These are phyloP conservation scores for Aspergillus diversus DNA, from an alignment of 495 filamentous ascomycete species.

Conservation along the genomic window DNA sequence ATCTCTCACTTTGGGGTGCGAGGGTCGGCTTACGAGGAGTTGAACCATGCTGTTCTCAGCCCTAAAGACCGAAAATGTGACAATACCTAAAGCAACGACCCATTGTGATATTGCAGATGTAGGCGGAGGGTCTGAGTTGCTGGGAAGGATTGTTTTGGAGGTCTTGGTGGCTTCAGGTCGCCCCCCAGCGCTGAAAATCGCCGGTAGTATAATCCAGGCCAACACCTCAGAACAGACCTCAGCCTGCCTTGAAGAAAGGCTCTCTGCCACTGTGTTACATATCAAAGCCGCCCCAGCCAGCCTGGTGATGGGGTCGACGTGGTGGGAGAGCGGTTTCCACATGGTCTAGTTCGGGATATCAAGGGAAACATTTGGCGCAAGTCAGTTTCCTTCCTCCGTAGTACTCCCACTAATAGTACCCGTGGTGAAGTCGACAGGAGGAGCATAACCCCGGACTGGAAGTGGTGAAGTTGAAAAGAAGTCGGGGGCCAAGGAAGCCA, in stretches of 20 bases:
- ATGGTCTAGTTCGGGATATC: not conserved
- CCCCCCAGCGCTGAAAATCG: not conserved
- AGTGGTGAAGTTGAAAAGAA: not conserved
- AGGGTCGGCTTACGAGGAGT: not conserved
- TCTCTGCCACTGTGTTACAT: slow-evolving; percentile 1
- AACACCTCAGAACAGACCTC: slow-evolving; percentile 9
- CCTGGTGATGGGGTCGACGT: slow-evolving; percentile 1
- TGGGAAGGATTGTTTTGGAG: not conserved
- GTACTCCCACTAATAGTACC: not conserved
- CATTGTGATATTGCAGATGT: slow-evolving; percentile 7
- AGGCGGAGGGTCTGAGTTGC: not conserved
- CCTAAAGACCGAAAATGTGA: not conserved
- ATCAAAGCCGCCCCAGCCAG: slow-evolving; percentile 10
- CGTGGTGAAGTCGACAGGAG: not conserved
- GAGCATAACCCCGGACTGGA: too few relatives aligned
- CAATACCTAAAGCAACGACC: slow-evolving; percentile 13
- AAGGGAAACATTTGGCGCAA: not conserved
- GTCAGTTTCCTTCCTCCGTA: not conserved
- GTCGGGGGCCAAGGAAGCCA: not conserved
- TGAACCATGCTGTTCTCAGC: slow-evolving; percentile 4
- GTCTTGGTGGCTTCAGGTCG: not conserved
- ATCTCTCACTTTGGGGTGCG: not conserved
- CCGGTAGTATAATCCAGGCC: slow-evolving; percentile 8
- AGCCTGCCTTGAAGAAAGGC: not conserved
- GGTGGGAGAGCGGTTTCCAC: not conserved